Evolutionary conservation across 2,329 filamentous ascomycete genomes (phyloP).

Genomic region (Leptographium wingfieldii): DNA sequence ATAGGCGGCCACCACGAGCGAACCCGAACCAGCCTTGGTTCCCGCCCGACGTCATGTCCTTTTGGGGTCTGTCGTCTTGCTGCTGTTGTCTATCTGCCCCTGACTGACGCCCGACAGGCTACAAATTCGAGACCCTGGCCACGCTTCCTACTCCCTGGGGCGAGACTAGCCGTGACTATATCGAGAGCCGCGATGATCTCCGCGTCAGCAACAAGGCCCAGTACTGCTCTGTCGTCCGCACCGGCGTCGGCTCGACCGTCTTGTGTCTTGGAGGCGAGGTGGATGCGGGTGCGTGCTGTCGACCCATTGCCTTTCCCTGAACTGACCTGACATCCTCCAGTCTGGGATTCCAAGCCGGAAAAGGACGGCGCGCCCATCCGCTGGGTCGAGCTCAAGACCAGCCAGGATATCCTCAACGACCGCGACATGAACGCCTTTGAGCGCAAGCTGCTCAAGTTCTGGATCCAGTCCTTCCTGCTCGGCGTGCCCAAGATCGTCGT

Average conservation of each 20-base stretch:
- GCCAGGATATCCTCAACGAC: conserved; percentile 54
- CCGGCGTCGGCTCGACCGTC: conserved; percentile 63
- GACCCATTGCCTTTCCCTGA: no score
- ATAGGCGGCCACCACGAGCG: conserved; percentile 18
- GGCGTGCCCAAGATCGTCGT: conserved; percentile 88
- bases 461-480: conserved; percentile 91
- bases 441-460: conserved; percentile 86
- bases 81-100: neutral
- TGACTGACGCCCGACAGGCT: conserved; percentile 41
- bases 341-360: conserved; percentile 71
- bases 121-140: conserved; percentile 88
- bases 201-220: conserved; percentile 82
- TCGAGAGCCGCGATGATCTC: conserved; percentile 60
- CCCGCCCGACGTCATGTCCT: conserved; percentile 75
- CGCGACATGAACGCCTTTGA: conserved; percentile 67
- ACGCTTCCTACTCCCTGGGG: conserved; percentile 66
- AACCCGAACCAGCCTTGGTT: conserved; percentile 14
- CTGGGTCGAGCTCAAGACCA: conserved; percentile 93
- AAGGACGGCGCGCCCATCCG: conserved; percentile 57
- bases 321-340: conserved; percentile 24
- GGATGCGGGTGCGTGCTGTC: conserved; percentile 54
- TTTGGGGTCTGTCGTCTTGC: conserved; percentile 54
- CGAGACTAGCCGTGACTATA: conserved; percentile 58
- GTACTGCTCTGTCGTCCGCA: conserved; percentile 89
- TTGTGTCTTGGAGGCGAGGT: conserved; percentile 87